Percentiles rank a stretch among this genome's conserved stretches.
Evolutionary conservation across 495 filamentous ascomycete genomes (phyloP).

Genomic region (Penicillium pancosmium): DNA sequence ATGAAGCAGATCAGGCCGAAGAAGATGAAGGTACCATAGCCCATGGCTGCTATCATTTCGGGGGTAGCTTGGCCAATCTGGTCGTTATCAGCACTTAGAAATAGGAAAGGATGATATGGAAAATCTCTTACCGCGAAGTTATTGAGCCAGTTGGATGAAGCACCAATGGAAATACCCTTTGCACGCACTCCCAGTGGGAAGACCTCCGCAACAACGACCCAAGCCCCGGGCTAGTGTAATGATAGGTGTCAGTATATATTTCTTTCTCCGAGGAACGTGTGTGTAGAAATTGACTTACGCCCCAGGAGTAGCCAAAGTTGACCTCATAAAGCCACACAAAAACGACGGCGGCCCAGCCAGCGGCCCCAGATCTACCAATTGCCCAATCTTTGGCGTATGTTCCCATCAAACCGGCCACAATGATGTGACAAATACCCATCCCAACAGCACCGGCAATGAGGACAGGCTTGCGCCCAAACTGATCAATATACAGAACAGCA

Average conservation of each 20-base stretch:
- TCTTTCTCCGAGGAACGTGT: background rate
- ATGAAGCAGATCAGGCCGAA: conserved; percentile 62
- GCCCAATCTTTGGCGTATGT: background rate
- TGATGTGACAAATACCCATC: background rate
- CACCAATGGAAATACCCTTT: conserved; percentile 23
- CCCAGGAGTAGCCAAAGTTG: background rate
- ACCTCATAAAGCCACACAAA: background rate
- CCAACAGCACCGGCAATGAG: background rate
- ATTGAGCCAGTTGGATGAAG: conserved; percentile 25
- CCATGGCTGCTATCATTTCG: conserved; percentile 17
- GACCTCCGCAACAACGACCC: conserved; percentile 56
- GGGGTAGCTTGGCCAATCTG: conserved; percentile 19
- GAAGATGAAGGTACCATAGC: conserved; percentile 60
- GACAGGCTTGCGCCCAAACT: background rate
- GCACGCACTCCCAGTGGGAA: conserved; percentile 25
- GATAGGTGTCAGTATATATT: no score
- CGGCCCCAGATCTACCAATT: background rate
- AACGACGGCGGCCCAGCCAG: background rate
- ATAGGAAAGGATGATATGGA: no score
- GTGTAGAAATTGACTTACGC: background rate
- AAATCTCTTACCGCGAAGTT: background rate
- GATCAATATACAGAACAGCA: conserved; percentile 45
- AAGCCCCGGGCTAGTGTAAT: background rate
- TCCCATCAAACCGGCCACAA: background rate
- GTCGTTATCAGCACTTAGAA: no score